Evolutionary conservation across 2,329 filamentous ascomycete genomes (phyloP).

Genomic region (Cladosporium velox): DNA sequence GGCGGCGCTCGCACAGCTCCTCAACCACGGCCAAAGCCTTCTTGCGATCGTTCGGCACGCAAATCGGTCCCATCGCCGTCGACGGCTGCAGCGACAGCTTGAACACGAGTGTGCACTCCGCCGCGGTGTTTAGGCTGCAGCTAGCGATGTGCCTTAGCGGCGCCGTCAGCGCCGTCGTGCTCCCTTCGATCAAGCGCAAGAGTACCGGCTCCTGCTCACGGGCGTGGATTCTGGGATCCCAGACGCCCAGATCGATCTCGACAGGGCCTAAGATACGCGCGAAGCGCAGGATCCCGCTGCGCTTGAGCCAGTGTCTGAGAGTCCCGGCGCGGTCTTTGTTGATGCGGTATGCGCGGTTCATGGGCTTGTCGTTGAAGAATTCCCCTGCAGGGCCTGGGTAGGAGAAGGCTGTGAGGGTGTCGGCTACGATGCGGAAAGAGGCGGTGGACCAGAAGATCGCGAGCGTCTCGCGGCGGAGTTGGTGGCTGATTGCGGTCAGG

Average conservation of each 20-base stretch:
- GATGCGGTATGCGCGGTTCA: background rate
- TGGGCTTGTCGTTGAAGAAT: background rate
- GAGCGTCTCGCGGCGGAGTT: constrained; percentile 10
- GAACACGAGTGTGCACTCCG: constrained; percentile 11
- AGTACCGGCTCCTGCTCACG: background rate
- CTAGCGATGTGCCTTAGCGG: background rate
- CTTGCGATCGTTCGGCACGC: constrained; percentile 4
- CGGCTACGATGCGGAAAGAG: constrained; percentile 8
- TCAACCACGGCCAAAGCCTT: background rate
- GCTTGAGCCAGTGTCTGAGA: background rate
- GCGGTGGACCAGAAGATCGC: constrained; percentile 14
- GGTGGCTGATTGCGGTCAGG: constrained; percentile 5
- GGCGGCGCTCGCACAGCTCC: background rate
- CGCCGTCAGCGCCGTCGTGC: background rate
- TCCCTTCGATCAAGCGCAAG: background rate
- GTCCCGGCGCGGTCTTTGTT: background rate
- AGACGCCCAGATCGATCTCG: constrained; percentile 9
- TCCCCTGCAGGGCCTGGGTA: background rate
- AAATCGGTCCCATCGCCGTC: constrained; percentile 6
- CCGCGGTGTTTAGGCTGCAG: background rate
- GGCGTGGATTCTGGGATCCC: background rate
- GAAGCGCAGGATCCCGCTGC: background rate
- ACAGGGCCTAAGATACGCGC: background rate
- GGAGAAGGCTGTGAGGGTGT: constrained; percentile 4
- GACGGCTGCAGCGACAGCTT: constrained; percentile 1